Conservation (phyloP, 225 moss, liverwort and hornwort species). For the Thuidium tamariscinum region DNA sequence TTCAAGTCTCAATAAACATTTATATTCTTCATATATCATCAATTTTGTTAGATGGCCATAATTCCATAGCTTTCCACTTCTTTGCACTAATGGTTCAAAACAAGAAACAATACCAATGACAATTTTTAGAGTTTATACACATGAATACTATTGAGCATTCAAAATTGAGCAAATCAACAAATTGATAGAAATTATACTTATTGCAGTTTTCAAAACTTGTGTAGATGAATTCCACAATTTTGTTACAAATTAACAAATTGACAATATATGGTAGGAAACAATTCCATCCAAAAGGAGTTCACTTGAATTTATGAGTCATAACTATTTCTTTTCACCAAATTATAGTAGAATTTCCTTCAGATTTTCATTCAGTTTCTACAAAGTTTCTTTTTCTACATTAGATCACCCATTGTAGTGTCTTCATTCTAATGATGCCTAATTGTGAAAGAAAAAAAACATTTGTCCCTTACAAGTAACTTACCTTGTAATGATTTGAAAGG, state of each 20-base stretch:
- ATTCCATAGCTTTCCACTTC: not conserved
- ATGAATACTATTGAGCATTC: not conserved
- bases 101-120: not conserved
- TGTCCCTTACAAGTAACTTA: not conserved
- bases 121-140: not conserved
- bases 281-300: not conserved
- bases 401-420: too few species aligned
- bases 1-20: not conserved
- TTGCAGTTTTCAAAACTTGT: not conserved
- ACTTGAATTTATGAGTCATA: not conserved
- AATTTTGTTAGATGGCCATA: not conserved
- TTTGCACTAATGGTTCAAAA: not conserved
- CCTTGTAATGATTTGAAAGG: not conserved
- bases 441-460: rapidly evolving
- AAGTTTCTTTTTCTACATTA: not conserved
- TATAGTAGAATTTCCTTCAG: not conserved
- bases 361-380: not conserved
- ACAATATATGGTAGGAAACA: not conserved
- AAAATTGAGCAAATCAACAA: not conserved
- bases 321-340: not conserved
- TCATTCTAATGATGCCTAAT: too few species aligned
- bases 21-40: not conserved
- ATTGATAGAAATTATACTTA: not conserved
- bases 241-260: not conserved
- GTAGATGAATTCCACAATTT: too few species aligned